phyloP scores from a whole-genome alignment of 78 protist genomes.

The Mastigamoeba balamuthi region DNA sequence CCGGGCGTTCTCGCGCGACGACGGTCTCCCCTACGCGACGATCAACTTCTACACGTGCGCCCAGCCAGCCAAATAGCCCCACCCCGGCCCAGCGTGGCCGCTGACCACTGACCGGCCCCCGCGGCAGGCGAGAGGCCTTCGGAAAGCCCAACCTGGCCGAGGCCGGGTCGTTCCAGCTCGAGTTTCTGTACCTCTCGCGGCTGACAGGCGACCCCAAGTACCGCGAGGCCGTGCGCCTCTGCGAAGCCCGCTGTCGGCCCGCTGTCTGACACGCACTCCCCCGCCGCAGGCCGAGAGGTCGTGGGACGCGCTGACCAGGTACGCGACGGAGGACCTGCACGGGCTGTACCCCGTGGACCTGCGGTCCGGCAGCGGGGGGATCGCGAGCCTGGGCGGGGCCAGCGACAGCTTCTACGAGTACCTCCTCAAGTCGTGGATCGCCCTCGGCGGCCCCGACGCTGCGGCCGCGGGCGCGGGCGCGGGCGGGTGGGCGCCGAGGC shows the following conservation, averaged over 20 bases:
- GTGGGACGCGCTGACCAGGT: background rate
- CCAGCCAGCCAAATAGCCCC: too few species aligned
- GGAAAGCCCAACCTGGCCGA: slow-evolving; percentile 39
- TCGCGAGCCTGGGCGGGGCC: slow-evolving; percentile 14
- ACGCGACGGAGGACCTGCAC: background rate
- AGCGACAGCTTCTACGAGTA: slow-evolving; percentile 85
- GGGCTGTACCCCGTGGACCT: background rate
- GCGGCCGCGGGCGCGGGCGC: background rate
- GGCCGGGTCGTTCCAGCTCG: slow-evolving; percentile 70
- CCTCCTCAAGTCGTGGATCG: slow-evolving; percentile 37
- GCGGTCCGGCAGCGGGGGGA: background rate
- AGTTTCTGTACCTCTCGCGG: slow-evolving; percentile 46
- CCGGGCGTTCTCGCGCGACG: background rate
- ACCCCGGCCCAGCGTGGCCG: too few species aligned
- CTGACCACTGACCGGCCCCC: background rate
- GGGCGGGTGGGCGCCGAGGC: background rate
- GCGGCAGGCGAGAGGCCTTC: background rate
- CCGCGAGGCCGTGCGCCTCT: background rate
- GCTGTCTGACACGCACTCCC: background rate
- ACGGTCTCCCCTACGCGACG: background rate
- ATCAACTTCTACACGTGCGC: background rate
- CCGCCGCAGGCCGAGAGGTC: background rate
- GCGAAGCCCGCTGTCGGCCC: background rate
- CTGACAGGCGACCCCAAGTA: slow-evolving; percentile 30
- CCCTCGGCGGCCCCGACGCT: slow-evolving; percentile 1